Conservation (phyloP, 257 asterid species). For the Salvia splendens region DNA sequence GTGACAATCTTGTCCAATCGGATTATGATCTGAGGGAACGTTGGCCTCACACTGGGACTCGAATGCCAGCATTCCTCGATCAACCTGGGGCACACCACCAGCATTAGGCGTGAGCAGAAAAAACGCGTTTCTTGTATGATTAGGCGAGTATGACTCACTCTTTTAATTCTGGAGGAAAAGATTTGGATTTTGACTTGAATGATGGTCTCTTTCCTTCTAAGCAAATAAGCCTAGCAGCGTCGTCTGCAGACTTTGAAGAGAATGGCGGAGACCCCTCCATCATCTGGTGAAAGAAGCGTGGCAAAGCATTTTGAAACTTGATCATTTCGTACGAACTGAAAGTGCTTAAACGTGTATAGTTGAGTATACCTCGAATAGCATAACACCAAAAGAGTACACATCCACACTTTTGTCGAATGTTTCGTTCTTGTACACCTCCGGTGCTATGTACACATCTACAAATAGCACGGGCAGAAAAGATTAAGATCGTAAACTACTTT, state of each 20-base stretch:
- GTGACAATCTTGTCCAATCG: conserved; percentile 68
- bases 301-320: conserved; percentile 4
- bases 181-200: conserved; percentile 77
- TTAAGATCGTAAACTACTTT: conserved; percentile 1
- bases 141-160: conserved; percentile 55
- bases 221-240: conserved; percentile 61
- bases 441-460: conserved; percentile 79
- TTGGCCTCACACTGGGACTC: conserved; percentile 55
- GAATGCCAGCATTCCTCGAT: conserved; percentile 95
- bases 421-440: conserved; percentile 72
- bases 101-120: neutral
- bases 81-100: conserved; percentile 49
- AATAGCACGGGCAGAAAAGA: conserved; percentile 1
- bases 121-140: neutral
- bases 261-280: conserved; percentile 79
- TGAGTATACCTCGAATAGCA: conserved; percentile 78
- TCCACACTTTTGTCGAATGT: conserved; percentile 83
- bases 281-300: conserved; percentile 55
- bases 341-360: neutral
- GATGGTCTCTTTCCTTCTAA: conserved; percentile 76
- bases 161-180: conserved; percentile 70
- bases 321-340: neutral
- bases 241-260: conserved; percentile 79
- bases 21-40: conserved; percentile 67
- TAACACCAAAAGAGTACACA: conserved; percentile 77